Conservation (phyloP, 768 basidiomycete species). For the Tulasnella sp. region DNA sequence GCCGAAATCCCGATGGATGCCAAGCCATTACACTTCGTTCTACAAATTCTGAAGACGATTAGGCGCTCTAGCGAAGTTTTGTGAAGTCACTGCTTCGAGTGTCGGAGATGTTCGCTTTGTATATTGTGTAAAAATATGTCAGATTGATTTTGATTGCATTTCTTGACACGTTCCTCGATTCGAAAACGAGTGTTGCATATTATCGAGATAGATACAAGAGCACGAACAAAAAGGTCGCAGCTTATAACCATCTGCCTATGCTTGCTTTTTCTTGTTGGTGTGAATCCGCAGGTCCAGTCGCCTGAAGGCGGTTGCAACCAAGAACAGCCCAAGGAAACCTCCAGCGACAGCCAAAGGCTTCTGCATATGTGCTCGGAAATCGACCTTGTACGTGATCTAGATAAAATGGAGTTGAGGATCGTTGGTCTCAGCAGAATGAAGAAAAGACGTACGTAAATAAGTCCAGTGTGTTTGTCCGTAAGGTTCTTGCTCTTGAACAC, state of each 20-base stretch:
- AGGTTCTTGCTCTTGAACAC: slow-evolving; percentile 68
- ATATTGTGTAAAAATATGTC: neutral
- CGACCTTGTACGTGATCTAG: slow-evolving; percentile 85
- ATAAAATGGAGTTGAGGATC: slow-evolving; percentile 5
- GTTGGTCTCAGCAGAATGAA: slow-evolving; percentile 9
- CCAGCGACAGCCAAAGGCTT: slow-evolving; percentile 78
- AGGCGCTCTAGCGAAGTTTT: neutral
- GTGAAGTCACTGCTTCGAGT: neutral
- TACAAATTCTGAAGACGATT: neutral
- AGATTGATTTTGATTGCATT: neutral
- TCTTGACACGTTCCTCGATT: neutral
- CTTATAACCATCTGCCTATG: neutral
- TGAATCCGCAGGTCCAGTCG: slow-evolving; percentile 54
- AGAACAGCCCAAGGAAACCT: slow-evolving; percentile 67
- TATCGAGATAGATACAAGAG: slow-evolving; percentile 7
- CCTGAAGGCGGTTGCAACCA: slow-evolving; percentile 45
- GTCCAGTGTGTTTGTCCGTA: slow-evolving; percentile 72
- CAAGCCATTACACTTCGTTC: slow-evolving; percentile 14
- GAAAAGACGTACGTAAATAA: slow-evolving; percentile 68
- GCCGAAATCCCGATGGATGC: slow-evolving; percentile 19
- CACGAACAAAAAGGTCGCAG: neutral
- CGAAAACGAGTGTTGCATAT: slow-evolving; percentile 3
- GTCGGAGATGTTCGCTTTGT: neutral
- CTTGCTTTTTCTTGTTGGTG: slow-evolving; percentile 18
- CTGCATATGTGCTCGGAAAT: slow-evolving; percentile 72